Percentiles rank a stretch among this genome's conserved stretches.
These are phyloP conservation scores for Tetragonia tetragonoides DNA, from an alignment of 148 eudicot species.

Conservation along the genomic window DNA sequence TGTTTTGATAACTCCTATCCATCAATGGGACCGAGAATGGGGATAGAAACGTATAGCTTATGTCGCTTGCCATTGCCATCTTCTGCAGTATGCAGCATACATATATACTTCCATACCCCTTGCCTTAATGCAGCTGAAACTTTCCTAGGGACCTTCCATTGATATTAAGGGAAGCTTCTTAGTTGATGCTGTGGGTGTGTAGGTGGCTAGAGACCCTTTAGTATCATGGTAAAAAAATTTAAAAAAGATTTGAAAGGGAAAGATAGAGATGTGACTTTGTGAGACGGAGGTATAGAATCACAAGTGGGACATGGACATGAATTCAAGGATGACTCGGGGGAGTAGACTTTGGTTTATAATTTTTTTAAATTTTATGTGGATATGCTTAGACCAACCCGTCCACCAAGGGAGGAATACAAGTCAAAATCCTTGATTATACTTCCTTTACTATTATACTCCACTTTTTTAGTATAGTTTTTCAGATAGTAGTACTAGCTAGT, in stretches of 20 bases:
- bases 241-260: constrained; percentile 18
- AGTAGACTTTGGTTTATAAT: constrained; percentile 27
- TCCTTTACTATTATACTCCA: not conserved
- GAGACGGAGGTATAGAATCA: constrained; percentile 12
- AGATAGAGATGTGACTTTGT: constrained; percentile 4
- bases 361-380: constrained; percentile 4
- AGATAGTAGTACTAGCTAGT: too few relatives aligned
- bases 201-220: constrained; percentile 20
- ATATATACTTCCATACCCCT: constrained; percentile 7
- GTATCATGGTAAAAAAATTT: constrained; percentile 8
- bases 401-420: constrained; percentile 36
- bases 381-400: constrained; percentile 28
- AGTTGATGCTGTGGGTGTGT: constrained; percentile 17
- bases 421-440: constrained; percentile 24
- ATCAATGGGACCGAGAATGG: not conserved
- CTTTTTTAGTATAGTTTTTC: too few relatives aligned
- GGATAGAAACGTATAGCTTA: not conserved
- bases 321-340: constrained; percentile 25
- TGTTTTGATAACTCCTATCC: constrained; percentile 11
- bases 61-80: constrained; percentile 17
- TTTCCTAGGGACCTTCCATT: constrained; percentile 45
- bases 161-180: constrained; percentile 39
- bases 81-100: not conserved
- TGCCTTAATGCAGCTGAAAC: constrained; percentile 10
- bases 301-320: constrained; percentile 4